Evolutionary conservation across 257 asterid genomes (phyloP).

Genomic region (Apocynum venetum): DNA sequence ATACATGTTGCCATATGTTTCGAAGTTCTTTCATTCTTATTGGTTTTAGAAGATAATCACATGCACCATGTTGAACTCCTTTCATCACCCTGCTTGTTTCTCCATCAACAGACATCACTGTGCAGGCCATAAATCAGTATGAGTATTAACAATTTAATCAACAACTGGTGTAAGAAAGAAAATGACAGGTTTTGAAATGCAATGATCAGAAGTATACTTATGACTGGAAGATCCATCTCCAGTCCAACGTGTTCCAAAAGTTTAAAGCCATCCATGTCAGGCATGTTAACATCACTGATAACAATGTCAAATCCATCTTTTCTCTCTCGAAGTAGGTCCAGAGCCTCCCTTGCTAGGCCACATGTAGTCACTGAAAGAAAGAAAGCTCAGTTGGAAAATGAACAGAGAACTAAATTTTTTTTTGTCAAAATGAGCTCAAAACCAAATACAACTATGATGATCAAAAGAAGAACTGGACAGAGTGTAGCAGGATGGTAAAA

Average conservation of each 20-base stretch:
- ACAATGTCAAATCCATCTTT: conserved; percentile 84
- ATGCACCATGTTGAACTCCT: conserved; percentile 77
- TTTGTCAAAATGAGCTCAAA: too few relatives aligned
- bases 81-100: conserved; percentile 80
- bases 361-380: conserved; percentile 69
- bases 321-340: conserved; percentile 70
- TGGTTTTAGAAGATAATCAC: conserved; percentile 83
- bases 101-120: conserved; percentile 88
- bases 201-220: conserved; percentile 47
- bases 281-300: conserved; percentile 96
- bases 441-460: not conserved
- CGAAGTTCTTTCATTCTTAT: conserved; percentile 68
- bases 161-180: not conserved
- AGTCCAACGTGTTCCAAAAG: conserved; percentile 93
- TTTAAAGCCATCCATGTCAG: conserved; percentile 98
- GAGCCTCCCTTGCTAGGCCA: conserved; percentile 75
- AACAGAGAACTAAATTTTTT: not conserved
- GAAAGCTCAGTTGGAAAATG: not conserved
- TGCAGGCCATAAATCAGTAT: not conserved
- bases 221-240: conserved; percentile 96
- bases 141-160: not conserved
- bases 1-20: conserved; percentile 87
- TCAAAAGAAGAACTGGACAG: not conserved
- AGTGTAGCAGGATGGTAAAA: not conserved
- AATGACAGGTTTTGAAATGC: not conserved